A percentile compares a stretch with the other conserved stretches of the same genome.
These are phyloP conservation scores for Yamadazyma takamatsuzukensis DNA, from an alignment of 805 yeast genomes.

Conservation along the genomic window DNA sequence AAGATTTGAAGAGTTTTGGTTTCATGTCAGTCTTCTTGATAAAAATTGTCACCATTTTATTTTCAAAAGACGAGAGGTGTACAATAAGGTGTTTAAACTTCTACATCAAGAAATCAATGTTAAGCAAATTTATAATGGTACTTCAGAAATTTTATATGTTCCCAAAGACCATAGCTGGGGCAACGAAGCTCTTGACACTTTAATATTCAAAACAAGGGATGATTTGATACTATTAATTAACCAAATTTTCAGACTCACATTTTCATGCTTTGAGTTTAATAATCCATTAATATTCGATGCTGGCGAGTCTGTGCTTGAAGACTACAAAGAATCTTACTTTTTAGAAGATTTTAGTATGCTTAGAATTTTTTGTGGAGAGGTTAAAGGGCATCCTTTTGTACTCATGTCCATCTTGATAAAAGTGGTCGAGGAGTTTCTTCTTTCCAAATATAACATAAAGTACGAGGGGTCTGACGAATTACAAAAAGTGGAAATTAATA, in stretches of 20 bases:
- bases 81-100: conserved; percentile 2
- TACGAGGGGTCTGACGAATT: conserved; percentile 2
- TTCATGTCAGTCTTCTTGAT: conserved; percentile 16
- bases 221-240: conserved; percentile 4
- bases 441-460: conserved; percentile 6
- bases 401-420: conserved; percentile 16
- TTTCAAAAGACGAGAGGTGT: conserved; percentile 2
- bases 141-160: not conserved
- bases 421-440: conserved; percentile 14
- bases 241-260: conserved; percentile 3
- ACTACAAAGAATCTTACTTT: conserved; percentile 4
- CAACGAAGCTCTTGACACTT: conserved; percentile 2
- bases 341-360: conserved; percentile 21
- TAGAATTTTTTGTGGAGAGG: conserved; percentile 18
- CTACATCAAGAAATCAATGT: conserved; percentile 6
- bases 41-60: conserved; percentile 10
- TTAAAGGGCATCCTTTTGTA: conserved; percentile 16
- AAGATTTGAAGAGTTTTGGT: conserved; percentile 17
- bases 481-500: conserved; percentile 2
- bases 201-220: conserved; percentile 3
- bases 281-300: conserved; percentile 6
- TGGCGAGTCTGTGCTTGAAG: conserved; percentile 3
- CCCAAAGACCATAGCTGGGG: not conserved
- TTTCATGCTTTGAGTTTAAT: conserved; percentile 4
- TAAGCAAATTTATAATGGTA: conserved; percentile 6